Evolutionary conservation across 2,329 filamentous ascomycete species (phyloP).

Genomic region (Aspergillus sp.): DNA sequence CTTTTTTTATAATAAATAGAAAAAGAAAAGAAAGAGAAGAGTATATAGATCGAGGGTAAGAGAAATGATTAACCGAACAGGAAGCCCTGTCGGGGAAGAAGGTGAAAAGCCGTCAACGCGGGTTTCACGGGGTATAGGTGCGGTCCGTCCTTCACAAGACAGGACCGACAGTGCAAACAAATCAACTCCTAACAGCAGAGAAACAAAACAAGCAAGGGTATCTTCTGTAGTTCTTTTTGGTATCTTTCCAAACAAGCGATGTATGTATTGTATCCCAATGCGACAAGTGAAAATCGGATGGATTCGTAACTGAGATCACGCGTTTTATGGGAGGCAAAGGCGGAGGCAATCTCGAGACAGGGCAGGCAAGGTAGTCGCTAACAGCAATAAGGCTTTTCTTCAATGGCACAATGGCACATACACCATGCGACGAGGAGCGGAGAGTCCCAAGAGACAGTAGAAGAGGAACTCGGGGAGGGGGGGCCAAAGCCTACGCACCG

Average conservation of each 20-base stretch:
- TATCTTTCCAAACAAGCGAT: conserved; percentile 3
- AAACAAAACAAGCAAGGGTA: conserved; percentile 26
- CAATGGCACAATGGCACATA: no score
- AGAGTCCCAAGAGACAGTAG: conserved; percentile 3
- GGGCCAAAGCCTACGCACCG: conserved; percentile 40
- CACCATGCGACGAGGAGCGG: background rate
- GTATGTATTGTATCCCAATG: background rate
- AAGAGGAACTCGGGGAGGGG: conserved; percentile 13
- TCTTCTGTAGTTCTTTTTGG: conserved; percentile 11
- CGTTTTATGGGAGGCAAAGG: background rate
- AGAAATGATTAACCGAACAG: conserved; percentile 12
- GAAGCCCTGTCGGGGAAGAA: conserved; percentile 15
- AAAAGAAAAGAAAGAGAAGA: conserved; percentile 7
- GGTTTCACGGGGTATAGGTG: conserved; percentile 14
- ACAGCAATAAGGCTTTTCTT: background rate
- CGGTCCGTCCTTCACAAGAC: conserved; percentile 17
- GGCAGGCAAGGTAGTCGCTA: background rate
- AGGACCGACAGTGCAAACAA: conserved; percentile 19
- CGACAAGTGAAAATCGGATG: background rate
- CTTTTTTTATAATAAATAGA: background rate
- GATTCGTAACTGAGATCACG: background rate
- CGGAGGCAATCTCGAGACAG: background rate
- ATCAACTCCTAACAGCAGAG: conserved; percentile 13
- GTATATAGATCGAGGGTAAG: background rate
- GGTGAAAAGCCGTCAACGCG: conserved; percentile 27